Percentiles rank a stretch among this genome's conserved stretches.
Evolutionary conservation across 1,139 yeast species (phyloP).

Genomic region (Taphrina wiesneri): DNA sequence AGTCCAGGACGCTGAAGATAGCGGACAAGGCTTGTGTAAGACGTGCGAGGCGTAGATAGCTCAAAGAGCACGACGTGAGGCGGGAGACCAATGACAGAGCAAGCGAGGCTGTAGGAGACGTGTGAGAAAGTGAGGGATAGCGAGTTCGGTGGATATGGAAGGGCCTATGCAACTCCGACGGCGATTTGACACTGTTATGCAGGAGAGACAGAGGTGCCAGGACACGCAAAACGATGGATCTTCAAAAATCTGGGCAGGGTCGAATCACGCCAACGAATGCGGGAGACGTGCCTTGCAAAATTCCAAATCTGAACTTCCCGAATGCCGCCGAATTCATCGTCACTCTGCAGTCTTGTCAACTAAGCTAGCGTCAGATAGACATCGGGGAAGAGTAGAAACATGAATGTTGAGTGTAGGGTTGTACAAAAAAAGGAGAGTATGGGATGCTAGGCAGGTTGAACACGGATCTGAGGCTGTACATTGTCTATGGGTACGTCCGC

Average conservation of each 20-base stretch:
- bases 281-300: conserved; percentile 5
- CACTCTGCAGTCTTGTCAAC: background rate
- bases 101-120: background rate
- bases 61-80: background rate
- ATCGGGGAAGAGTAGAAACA: no score
- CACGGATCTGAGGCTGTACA: background rate
- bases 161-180: background rate
- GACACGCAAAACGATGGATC: background rate
- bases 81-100: conserved; percentile 5
- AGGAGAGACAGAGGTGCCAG: background rate
- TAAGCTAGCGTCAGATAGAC: no score
- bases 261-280: background rate
- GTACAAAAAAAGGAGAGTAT: background rate
- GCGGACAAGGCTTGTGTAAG: background rate
- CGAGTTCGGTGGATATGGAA: background rate
- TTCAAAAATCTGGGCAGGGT: background rate
- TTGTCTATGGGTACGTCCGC: background rate
- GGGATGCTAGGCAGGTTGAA: background rate
- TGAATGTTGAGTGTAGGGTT: background rate
- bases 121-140: background rate
- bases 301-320: background rate
- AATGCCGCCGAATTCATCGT: background rate
- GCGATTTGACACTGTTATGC: no score
- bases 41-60: background rate
- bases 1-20: background rate